These are phyloP conservation scores for Macaranga tanarius DNA, from an alignment of 441 rosid genomes.

Conservation along the genomic window DNA sequence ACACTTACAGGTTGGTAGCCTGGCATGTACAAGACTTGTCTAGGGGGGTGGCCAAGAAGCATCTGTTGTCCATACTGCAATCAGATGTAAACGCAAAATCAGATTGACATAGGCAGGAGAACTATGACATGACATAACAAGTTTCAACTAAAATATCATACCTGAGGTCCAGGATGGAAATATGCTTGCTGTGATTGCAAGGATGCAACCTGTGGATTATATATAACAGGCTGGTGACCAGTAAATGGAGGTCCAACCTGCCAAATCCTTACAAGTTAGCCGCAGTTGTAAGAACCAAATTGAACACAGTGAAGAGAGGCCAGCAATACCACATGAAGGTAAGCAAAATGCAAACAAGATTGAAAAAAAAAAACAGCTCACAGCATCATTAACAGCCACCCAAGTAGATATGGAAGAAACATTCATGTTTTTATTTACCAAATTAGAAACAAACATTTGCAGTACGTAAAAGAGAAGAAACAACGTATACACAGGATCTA, in stretches of 20 bases:
- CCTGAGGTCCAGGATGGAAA: constrained; percentile 87
- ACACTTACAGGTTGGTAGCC: constrained; percentile 68
- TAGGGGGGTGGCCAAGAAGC: constrained; percentile 64
- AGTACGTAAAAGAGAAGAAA: too few relatives aligned
- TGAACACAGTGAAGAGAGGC: neutral
- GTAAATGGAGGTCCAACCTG: constrained; percentile 64
- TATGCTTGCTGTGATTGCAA: constrained; percentile 60
- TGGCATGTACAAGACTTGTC: constrained; percentile 64
- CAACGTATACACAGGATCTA: too few relatives aligned
- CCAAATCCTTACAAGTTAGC: constrained; percentile 26
- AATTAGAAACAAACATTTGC: too few relatives aligned
- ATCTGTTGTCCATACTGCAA: constrained; percentile 71
- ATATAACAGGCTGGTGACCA: constrained; percentile 72
- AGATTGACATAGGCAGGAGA: neutral
- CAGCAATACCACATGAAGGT: neutral
- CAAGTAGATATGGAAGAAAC: too few relatives aligned
- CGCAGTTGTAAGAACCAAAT: constrained; percentile 10
- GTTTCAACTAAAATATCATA: constrained; percentile 17
- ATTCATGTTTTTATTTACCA: too few relatives aligned
- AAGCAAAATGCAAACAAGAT: neutral
- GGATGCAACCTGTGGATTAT: constrained; percentile 59
- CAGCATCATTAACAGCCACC: neutral
- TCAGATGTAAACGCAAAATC: constrained; percentile 22
- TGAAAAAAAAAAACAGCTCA: neutral
- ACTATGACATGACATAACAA: neutral